Conservation (phyloP, 768 basidiomycete species). For the Boletus reticuloceps region DNA sequence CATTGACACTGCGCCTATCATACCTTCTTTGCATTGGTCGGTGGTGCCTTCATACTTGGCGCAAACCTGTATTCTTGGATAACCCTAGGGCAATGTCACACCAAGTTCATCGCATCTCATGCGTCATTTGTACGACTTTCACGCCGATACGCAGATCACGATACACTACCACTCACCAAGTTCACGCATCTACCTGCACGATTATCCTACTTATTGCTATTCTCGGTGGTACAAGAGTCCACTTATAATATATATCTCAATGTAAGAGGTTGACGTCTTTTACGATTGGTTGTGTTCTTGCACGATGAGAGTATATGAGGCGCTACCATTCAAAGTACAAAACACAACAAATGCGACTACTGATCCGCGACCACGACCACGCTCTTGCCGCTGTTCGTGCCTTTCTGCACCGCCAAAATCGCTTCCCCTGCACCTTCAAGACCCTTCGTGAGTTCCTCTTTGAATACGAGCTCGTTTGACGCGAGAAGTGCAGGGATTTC, state of each 20-base stretch:
- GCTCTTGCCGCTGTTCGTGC: constrained; percentile 1
- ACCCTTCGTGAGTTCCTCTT: neutral
- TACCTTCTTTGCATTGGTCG: constrained; percentile 17
- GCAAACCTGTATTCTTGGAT: constrained; percentile 21
- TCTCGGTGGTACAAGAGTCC: constrained; percentile 8
- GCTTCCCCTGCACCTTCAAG: neutral
- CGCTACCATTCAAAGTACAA: no score
- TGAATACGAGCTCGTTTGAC: neutral
- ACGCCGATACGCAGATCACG: constrained; percentile 7
- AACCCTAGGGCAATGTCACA: constrained; percentile 1
- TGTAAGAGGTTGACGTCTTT: neutral
- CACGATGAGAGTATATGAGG: neutral
- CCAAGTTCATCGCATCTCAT: neutral
- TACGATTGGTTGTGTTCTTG: neutral
- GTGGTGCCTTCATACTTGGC: constrained; percentile 3
- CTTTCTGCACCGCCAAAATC: constrained; percentile 5
- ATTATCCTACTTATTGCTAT: constrained; percentile 24
- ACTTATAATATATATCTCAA: constrained; percentile 17
- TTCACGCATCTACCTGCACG: constrained; percentile 10
- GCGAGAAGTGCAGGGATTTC: constrained; percentile 1
- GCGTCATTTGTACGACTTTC: constrained; percentile 1
- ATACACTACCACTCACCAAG: neutral
- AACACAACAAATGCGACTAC: neutral
- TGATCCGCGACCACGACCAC: neutral
- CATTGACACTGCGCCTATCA: constrained; percentile 12